Percentiles rank a stretch among this genome's conserved stretches.
Conservation (phyloP, 306 rosid species). For the Vachellia collinsii region DNA sequence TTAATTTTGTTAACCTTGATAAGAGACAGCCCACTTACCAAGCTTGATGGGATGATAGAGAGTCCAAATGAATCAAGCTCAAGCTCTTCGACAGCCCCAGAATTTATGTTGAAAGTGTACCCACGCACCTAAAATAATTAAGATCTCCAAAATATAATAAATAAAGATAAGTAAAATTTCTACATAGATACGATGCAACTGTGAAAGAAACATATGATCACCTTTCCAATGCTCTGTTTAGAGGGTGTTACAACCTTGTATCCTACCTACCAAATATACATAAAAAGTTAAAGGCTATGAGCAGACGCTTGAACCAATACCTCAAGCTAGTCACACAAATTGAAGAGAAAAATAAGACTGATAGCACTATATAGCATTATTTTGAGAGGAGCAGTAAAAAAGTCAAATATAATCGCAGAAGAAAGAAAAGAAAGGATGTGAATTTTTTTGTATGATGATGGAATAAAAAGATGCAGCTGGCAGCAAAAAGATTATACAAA, state of each 20-base stretch:
- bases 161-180: conserved; percentile 2
- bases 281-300: conserved; percentile 12
- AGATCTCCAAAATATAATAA: conserved; percentile 31
- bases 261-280: conserved; percentile 79
- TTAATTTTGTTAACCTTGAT: conserved; percentile 15
- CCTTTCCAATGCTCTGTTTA: conserved; percentile 83
- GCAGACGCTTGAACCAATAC: background rate
- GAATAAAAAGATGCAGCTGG: background rate
- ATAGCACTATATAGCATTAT: background rate
- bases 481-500: background rate
- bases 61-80: conserved; percentile 94
- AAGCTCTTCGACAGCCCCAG: conserved; percentile 84
- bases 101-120: conserved; percentile 80
- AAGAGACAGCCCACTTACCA: conserved; percentile 59
- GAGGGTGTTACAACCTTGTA: conserved; percentile 86
- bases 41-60: conserved; percentile 85
- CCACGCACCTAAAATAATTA: conserved; percentile 72
- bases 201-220: conserved; percentile 34
- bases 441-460: background rate
- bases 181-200: background rate
- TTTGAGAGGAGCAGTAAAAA: conserved; percentile 16
- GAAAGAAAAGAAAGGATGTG: background rate
- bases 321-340: background rate
- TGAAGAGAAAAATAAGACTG: background rate
- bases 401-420: conserved; percentile 2